A percentile compares a stretch with the other conserved stretches of the same genome.
Conservation (phyloP, 345 rosid species). For the Barbarea vulgaris region DNA sequence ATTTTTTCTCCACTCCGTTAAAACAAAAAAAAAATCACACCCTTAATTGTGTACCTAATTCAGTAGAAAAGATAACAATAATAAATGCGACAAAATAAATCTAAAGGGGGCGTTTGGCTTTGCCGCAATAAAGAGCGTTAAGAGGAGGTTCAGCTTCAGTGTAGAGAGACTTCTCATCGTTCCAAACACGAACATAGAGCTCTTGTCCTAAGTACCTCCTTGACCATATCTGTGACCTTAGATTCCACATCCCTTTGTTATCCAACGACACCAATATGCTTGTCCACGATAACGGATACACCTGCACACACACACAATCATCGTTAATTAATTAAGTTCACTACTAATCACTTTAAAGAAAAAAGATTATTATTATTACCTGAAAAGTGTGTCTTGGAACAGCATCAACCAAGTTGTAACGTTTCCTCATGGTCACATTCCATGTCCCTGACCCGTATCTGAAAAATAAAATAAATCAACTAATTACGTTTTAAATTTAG, state of each 20-base stretch:
- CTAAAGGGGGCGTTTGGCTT: slow-evolving; percentile 38
- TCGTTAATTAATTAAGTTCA: not conserved
- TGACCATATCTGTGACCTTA: slow-evolving; percentile 76
- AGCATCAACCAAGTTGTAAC: slow-evolving; percentile 72
- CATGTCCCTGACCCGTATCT: slow-evolving; percentile 65
- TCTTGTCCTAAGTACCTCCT: slow-evolving; percentile 76
- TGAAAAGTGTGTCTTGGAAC: slow-evolving; percentile 64
- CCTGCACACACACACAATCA: slow-evolving; percentile 47
- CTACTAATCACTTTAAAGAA: not conserved
- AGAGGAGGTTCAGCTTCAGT: slow-evolving; percentile 48
- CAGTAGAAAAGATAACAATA: slow-evolving; percentile 16
- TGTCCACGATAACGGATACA: slow-evolving; percentile 72
- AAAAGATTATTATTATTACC: slow-evolving; percentile 36
- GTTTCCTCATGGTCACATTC: slow-evolving; percentile 50
- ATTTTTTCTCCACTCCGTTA: not conserved
- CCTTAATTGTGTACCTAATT: slow-evolving; percentile 12
- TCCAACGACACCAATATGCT: slow-evolving; percentile 71
- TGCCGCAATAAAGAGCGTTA: slow-evolving; percentile 49
- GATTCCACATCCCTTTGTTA: slow-evolving; percentile 96
- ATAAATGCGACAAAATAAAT: not conserved
- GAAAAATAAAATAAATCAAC: not conserved
- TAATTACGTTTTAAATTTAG: not conserved
- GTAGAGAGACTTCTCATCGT: slow-evolving; percentile 46
- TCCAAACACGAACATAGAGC: slow-evolving; percentile 73
- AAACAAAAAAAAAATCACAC: not conserved